Percentiles rank a stretch among this genome's conserved stretches.
phyloP scores from a whole-genome alignment of 805 yeast genomes.

The Candida dendrica region DNA sequence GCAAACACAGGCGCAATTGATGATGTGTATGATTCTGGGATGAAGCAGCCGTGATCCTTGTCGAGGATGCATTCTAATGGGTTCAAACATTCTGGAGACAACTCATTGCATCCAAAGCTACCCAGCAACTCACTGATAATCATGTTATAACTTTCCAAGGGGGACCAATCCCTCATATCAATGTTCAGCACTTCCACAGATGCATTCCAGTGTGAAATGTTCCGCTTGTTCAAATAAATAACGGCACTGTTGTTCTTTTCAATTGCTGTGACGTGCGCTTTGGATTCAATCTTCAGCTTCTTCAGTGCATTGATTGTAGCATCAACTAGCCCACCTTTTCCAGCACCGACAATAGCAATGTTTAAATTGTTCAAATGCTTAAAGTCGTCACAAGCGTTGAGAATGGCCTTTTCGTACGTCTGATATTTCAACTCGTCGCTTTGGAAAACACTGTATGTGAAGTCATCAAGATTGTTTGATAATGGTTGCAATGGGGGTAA shows the following conservation, averaged over 20 bases:
- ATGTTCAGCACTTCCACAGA: constrained; percentile 42
- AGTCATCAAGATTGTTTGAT: constrained; percentile 43
- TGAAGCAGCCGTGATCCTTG: constrained; percentile 41
- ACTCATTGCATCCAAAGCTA: constrained; percentile 88
- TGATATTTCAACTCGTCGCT: constrained; percentile 63
- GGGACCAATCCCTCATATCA: constrained; percentile 54
- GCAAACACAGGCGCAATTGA: constrained; percentile 61
- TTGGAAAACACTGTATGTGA: constrained; percentile 65
- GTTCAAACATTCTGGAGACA: constrained; percentile 73
- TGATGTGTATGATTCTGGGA: constrained; percentile 54
- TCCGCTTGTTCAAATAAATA: constrained; percentile 40
- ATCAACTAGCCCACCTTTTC: constrained; percentile 76
- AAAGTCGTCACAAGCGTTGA: constrained; percentile 18
- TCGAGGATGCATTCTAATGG: constrained; percentile 34
- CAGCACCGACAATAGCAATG: constrained; percentile 76
- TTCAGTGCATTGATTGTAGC: constrained; percentile 36
- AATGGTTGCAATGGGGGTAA: constrained; percentile 71
- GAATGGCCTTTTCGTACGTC: constrained; percentile 34
- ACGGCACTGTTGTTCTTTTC: constrained; percentile 68
- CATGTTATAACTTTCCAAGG: constrained; percentile 38
- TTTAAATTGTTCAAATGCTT: constrained; percentile 18
- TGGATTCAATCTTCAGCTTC: constrained; percentile 17
- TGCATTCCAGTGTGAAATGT: constrained; percentile 44
- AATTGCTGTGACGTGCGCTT: constrained; percentile 43
- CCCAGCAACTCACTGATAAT: constrained; percentile 81